Evolutionary conservation across 306 rosid genomes (phyloP).

Genomic region (Quillaja saponaria): DNA sequence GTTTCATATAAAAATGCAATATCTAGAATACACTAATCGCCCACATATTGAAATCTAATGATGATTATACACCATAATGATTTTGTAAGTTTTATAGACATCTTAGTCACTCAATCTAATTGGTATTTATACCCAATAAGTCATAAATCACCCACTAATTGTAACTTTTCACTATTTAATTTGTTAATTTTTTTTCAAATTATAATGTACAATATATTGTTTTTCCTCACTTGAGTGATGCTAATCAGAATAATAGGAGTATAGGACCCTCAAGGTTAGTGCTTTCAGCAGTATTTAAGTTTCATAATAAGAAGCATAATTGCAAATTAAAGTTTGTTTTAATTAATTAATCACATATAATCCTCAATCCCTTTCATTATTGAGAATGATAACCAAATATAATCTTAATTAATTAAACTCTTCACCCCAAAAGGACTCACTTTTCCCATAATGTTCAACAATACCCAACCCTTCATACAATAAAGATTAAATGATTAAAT

Average conservation of each 20-base stretch:
- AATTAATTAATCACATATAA: neutral
- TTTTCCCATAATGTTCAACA: conserved; percentile 14
- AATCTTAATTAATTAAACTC: conserved; percentile 1
- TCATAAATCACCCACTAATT: conserved; percentile 31
- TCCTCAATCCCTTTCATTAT: neutral
- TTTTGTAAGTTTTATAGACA: conserved; percentile 39
- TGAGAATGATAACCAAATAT: conserved; percentile 5
- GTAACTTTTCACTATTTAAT: conserved; percentile 25
- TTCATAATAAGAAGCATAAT: conserved; percentile 19
- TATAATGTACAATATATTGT: conserved; percentile 11
- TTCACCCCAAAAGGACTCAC: conserved; percentile 19
- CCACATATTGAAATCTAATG: conserved; percentile 51
- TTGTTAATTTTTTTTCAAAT: conserved; percentile 32
- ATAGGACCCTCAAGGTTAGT: conserved; percentile 28
- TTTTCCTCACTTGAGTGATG: conserved; percentile 44
- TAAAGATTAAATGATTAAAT: neutral
- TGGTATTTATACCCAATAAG: conserved; percentile 19
- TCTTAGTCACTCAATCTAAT: conserved; percentile 34
- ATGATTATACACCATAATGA: conserved; percentile 36
- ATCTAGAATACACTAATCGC: conserved; percentile 32
- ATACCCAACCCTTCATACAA: neutral
- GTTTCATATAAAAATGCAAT: conserved; percentile 23
- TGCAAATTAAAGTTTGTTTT: conserved; percentile 2
- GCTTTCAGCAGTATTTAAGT: conserved; percentile 31
- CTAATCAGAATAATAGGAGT: conserved; percentile 21